phyloP scores from a whole-genome alignment of 1,284 basidiomycete species.

The Spongispora temasekensis region DNA sequence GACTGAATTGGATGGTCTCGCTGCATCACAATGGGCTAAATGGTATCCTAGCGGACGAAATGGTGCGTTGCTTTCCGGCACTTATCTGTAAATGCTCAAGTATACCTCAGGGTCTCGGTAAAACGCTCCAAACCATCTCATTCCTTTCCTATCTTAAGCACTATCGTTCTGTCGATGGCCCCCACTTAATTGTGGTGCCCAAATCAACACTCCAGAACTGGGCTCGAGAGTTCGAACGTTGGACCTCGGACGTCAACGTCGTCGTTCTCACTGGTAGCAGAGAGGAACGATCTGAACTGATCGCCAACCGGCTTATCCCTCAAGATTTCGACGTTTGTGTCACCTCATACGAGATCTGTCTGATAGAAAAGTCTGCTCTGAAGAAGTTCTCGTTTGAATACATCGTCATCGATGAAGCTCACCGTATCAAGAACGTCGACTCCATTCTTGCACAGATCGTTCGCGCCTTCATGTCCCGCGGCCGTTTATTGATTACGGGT shows the following conservation, averaged over 20 bases:
- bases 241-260: conserved; percentile 90
- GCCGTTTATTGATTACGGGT: conserved; percentile 92
- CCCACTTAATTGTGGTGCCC: conserved; percentile 95
- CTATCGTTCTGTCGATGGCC: conserved; percentile 75
- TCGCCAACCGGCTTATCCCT: conserved; percentile 77
- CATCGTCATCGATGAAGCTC: conserved; percentile 98
- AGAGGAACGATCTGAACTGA: conserved; percentile 86
- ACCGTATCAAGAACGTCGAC: conserved; percentile 99
- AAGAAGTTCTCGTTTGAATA: conserved; percentile 98
- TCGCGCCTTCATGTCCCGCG: conserved; percentile 86
- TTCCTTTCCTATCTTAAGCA: conserved; percentile 96
- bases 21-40: conserved; percentile 93
- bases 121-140: conserved; percentile 97
- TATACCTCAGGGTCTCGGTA: conserved; percentile 82
- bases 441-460: conserved; percentile 97
- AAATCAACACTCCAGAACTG: conserved; percentile 99
- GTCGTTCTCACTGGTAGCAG: conserved; percentile 85
- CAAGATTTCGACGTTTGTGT: conserved; percentile 95
- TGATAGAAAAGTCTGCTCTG: conserved; percentile 90
- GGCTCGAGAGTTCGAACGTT: conserved; percentile 89
- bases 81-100: background rate
- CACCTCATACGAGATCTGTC: conserved; percentile 97
- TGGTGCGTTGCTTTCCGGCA: conserved; percentile 53
- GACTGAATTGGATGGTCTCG: conserved; percentile 96
- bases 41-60: conserved; percentile 93